Evolutionary conservation across 176 grass and related monocot genomes (phyloP), one percentile per base, ranked within the genome.

Genomic region (Oryza meyeriana): DNA sequence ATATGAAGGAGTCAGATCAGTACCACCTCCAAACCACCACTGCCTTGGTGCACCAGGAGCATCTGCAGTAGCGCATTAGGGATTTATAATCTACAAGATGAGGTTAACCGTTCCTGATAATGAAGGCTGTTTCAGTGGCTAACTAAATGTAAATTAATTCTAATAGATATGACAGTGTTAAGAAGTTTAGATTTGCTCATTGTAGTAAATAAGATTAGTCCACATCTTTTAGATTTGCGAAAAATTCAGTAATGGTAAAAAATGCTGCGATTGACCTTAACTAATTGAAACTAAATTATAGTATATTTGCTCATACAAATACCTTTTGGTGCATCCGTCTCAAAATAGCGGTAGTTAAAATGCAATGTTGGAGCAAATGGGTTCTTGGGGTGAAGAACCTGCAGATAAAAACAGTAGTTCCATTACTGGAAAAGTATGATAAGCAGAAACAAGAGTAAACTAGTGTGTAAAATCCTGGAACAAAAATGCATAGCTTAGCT

Each of bases 11-110:
- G 97, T 99, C 85, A 99, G 83, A 81, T 99, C 93, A 85, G 97
- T 99, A 66, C 97, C 97, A 81, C 97, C 97, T 28, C 97, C 97
- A 55, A 99, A 99, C 97, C 97, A 99, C 97, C 97, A 99, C 66
- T 91, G 91, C n/a, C 91, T 96, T 25, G 97, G 97, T 72, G 89
- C 93, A 69, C 91, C 93, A 87, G 93, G 91, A 72, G 75, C 69
- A 89, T 96, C 97, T 99, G 87, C 40, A 91, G 26, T 57, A 27
- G 47, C 45, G n/a, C n/a, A 59, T 59, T 59, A 59, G 24, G 48
- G 74, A 5, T 26, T 63, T 38, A 67, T 67, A 40, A n/a, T 61
- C 10, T 48, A 45, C 25, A 6, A 34, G 38, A 45, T 36, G 22
- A 50, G 26, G 57, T 64, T 26, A 10, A 24, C 10, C 61, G 22